phyloP scores from a whole-genome alignment of 805 yeast species.

The Maudiozyma turicensis region DNA sequence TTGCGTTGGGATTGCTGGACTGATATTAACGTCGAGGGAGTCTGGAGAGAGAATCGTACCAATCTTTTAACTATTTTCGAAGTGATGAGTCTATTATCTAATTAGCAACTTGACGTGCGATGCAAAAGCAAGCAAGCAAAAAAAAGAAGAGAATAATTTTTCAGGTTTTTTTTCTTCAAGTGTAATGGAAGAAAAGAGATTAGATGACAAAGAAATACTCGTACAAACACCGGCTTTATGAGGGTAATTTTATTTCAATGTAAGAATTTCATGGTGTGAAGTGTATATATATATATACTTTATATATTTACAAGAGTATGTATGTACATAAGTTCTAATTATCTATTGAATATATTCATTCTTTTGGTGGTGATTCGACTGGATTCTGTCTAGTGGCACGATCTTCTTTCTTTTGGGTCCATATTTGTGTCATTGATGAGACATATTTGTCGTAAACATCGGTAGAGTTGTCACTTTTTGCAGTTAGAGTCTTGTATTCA shows the following conservation, averaged over 20 bases:
- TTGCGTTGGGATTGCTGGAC: too few relatives aligned
- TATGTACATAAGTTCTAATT: background rate
- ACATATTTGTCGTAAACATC: constrained; percentile 12
- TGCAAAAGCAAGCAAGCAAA: too few relatives aligned
- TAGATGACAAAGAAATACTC: too few relatives aligned
- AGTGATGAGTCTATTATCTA: background rate
- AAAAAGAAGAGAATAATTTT: too few relatives aligned
- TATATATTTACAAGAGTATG: background rate
- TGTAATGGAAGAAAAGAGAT: too few relatives aligned
- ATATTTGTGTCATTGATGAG: constrained; percentile 2
- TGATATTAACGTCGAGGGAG: too few relatives aligned
- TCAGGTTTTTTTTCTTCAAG: too few relatives aligned
- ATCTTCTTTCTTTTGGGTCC: background rate
- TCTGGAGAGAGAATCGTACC: background rate
- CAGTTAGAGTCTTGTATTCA: background rate
- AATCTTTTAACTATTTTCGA: background rate
- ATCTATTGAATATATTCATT: background rate
- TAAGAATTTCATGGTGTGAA: background rate
- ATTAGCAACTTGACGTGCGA: too few relatives aligned
- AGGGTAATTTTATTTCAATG: background rate
- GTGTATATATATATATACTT: background rate
- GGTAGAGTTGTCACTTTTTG: background rate
- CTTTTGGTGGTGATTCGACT: background rate
- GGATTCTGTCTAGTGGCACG: background rate
- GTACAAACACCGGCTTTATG: background rate